These are phyloP conservation scores for Sarocladium kiliense DNA, from an alignment of 2,329 filamentous ascomycete species.

Conservation along the genomic window DNA sequence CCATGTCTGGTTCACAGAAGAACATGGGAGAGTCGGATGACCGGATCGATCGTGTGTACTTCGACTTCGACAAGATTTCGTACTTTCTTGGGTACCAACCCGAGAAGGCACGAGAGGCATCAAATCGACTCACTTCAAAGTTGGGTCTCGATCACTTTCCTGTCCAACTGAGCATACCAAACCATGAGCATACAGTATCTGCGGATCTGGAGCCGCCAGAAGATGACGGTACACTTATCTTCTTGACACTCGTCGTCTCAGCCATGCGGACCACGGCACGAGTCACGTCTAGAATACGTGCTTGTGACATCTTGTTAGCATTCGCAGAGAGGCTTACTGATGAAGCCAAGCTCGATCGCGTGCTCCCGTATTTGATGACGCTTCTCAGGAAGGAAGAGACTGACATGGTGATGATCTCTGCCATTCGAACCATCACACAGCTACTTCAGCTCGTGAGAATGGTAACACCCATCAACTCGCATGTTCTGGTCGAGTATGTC, in stretches of 20 bases:
- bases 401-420: constrained; percentile 79
- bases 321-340: constrained; percentile 90
- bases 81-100: constrained; percentile 80
- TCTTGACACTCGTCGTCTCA: constrained; percentile 82
- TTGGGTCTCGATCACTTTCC: constrained; percentile 65
- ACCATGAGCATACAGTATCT: constrained; percentile 68
- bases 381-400: constrained; percentile 71
- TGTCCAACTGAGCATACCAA: constrained; percentile 79
- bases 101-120: constrained; percentile 22
- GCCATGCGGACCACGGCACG: constrained; percentile 86
- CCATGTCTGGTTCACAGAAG: constrained; percentile 58
- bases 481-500: constrained; percentile 65
- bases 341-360: constrained; percentile 90
- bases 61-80: constrained; percentile 96
- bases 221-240: constrained; percentile 90
- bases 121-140: constrained; percentile 26
- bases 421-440: constrained; percentile 82
- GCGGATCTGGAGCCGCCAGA: constrained; percentile 54
- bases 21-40: constrained; percentile 88
- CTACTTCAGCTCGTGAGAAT: constrained; percentile 80
- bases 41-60: constrained; percentile 85
- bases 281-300: constrained; percentile 79
- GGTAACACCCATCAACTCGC: constrained; percentile 73
- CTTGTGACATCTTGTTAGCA: constrained; percentile 85
- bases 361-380: constrained; percentile 83